These are phyloP conservation scores for Kodamaea fungicola DNA, from an alignment of 1,139 yeast species.

Conservation along the genomic window DNA sequence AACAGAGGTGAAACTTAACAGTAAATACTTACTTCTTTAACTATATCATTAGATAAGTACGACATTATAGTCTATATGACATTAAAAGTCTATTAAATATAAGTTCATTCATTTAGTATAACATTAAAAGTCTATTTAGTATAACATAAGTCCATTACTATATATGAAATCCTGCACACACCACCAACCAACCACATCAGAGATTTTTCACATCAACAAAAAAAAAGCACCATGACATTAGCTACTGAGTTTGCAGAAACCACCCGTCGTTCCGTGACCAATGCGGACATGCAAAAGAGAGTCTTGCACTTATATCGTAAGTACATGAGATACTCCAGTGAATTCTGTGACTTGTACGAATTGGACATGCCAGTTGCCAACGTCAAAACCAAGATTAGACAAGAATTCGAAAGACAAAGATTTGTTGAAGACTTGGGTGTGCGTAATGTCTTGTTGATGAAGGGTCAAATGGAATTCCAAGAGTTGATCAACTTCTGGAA, in stretches of 20 bases:
- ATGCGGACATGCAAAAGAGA: conserved; percentile 59
- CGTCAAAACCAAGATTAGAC: conserved; percentile 81
- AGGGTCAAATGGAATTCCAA: conserved; percentile 90
- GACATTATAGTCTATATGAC: too few species aligned
- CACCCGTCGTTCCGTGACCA: conserved; percentile 63
- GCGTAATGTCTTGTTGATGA: conserved; percentile 66
- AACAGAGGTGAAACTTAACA: too few species aligned
- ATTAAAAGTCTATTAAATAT: too few species aligned
- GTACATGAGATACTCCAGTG: conserved; percentile 62
- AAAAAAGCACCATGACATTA: conserved; percentile 42
- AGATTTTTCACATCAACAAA: conserved; percentile 16
- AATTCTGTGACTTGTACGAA: conserved; percentile 68
- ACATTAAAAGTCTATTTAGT: too few species aligned
- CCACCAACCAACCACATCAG: conserved; percentile 25
- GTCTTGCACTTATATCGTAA: conserved; percentile 72
- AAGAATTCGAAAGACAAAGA: conserved; percentile 84
- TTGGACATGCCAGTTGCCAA: conserved; percentile 80
- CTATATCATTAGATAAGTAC: too few species aligned
- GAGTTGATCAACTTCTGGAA: conserved; percentile 90
- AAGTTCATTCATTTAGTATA: too few species aligned
- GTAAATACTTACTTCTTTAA: too few species aligned
- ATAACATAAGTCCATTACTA: not conserved
- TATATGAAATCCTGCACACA: conserved; percentile 3
- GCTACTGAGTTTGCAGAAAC: conserved; percentile 86
- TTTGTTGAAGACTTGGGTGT: conserved; percentile 65